phyloP scores from a whole-genome alignment of 164 flowering plant species.

The Aristolochia contorta region DNA sequence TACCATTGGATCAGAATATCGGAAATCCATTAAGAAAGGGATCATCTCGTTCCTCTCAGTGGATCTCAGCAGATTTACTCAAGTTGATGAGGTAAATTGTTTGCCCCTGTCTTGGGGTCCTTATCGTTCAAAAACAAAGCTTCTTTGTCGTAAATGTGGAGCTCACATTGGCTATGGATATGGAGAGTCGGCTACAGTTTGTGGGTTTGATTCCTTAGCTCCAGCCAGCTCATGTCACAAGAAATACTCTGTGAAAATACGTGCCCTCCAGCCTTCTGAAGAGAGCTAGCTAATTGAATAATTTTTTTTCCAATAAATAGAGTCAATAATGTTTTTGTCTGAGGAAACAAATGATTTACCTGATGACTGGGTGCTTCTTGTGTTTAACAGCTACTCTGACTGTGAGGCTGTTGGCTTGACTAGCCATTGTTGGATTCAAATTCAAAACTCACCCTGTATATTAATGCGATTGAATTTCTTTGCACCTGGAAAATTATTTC shows the following conservation, averaged over 20 bases:
- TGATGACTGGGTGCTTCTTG: too few species aligned
- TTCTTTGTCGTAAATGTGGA: conserved; percentile 58
- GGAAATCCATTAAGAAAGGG: conserved; percentile 46
- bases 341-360: too few species aligned
- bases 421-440: too few species aligned
- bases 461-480: too few species aligned
- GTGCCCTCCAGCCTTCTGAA: conserved; percentile 51
- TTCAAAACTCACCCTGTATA: too few species aligned
- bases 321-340: too few species aligned
- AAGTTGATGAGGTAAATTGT: conserved; percentile 52
- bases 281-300: conserved; percentile 8
- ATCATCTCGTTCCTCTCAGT: conserved; percentile 39
- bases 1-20: conserved; percentile 35
- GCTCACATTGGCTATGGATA: conserved; percentile 44
- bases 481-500: too few species aligned
- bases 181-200: conserved; percentile 36
- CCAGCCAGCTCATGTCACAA: conserved; percentile 30
- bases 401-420: too few species aligned
- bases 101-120: conserved; percentile 40
- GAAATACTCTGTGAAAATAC: conserved; percentile 38
- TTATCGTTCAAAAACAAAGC: conserved; percentile 42
- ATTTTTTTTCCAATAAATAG: too few species aligned
- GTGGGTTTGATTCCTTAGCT: conserved; percentile 36
- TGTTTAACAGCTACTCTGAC: too few species aligned
- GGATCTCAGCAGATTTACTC: conserved; percentile 61